A percentile compares a stretch with the other conserved stretches of the same genome.
Evolutionary conservation across 169 alveolate species (phyloP).

Genomic region (Plasmodium blacklocki): DNA sequence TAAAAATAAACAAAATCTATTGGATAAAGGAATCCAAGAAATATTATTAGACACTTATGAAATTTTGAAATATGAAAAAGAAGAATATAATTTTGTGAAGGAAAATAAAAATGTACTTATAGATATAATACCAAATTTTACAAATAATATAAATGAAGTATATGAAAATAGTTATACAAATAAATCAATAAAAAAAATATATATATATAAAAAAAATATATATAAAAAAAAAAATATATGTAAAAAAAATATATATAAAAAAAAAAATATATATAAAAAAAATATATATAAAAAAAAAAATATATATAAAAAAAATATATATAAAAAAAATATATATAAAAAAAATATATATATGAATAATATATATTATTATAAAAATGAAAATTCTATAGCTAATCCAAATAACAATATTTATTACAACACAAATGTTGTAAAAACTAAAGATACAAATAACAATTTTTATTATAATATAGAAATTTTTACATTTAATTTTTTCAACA

Average conservation of each 20-base stretch:
- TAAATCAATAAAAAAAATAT: too few species aligned
- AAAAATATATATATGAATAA: background rate
- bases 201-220: too few species aligned
- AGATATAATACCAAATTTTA: background rate
- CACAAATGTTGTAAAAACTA: background rate
- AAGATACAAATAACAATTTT: background rate
- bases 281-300: background rate
- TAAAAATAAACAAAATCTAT: too few species aligned
- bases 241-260: background rate
- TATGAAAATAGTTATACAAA: too few species aligned
- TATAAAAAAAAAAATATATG: too few species aligned
- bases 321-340: background rate
- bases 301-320: background rate
- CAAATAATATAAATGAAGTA: too few species aligned
- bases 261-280: background rate
- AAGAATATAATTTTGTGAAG: background rate
- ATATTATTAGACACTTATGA: slow-evolving; percentile 6
- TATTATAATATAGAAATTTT: slow-evolving; percentile 48
- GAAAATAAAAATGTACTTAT: background rate
- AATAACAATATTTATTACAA: background rate
- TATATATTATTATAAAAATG: background rate
- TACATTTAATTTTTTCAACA: slow-evolving; percentile 36
- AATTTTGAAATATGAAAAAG: background rate
- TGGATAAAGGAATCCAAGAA: slow-evolving; percentile 13
- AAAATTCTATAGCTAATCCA: background rate